These are phyloP conservation scores for Xylariales sp. DNA, from an alignment of 2,329 filamentous ascomycete species.

Conservation along the genomic window DNA sequence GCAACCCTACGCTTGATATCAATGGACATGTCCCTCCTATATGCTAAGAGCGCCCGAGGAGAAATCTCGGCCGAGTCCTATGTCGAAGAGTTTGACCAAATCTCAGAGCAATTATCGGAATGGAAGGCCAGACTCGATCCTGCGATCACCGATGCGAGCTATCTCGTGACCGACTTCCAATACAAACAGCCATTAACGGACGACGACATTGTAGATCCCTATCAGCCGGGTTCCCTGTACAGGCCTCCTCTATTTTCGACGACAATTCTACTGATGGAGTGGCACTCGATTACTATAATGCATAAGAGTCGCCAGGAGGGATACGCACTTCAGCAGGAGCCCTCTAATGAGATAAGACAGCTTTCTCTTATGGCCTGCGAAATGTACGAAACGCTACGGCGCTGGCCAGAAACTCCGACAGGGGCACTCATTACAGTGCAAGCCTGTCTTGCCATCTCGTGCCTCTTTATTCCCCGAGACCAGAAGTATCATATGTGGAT, in stretches of 20 bases:
- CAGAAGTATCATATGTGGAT: slow-evolving; percentile 80
- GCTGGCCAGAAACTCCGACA: slow-evolving; percentile 75
- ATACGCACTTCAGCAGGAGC: slow-evolving; percentile 62
- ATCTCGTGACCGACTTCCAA: slow-evolving; percentile 73
- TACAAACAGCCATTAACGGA: slow-evolving; percentile 63
- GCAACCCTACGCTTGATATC: slow-evolving; percentile 77
- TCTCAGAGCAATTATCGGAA: slow-evolving; percentile 60
- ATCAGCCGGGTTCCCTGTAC: slow-evolving; percentile 75
- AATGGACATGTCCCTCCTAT: slow-evolving; percentile 82
- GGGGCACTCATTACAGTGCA: slow-evolving; percentile 80
- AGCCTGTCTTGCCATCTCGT: slow-evolving; percentile 78
- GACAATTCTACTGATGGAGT: slow-evolving; percentile 81
- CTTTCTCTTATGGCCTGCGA: slow-evolving; percentile 79
- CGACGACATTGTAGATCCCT: slow-evolving; percentile 80
- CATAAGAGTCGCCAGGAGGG: slow-evolving; percentile 77
- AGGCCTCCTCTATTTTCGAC: slow-evolving; percentile 76
- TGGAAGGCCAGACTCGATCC: slow-evolving; percentile 70
- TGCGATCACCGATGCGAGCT: slow-evolving; percentile 68
- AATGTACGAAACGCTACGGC: slow-evolving; percentile 81
- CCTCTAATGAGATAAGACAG: slow-evolving; percentile 65
- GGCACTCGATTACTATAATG: slow-evolving; percentile 83
- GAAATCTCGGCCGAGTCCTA: slow-evolving; percentile 75
- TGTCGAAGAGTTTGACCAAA: slow-evolving; percentile 66
- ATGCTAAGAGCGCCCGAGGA: slow-evolving; percentile 73
- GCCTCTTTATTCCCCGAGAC: slow-evolving; percentile 83